phyloP scores from a whole-genome alignment of 2,329 filamentous ascomycete genomes.

The Colletotrichum sp. region DNA sequence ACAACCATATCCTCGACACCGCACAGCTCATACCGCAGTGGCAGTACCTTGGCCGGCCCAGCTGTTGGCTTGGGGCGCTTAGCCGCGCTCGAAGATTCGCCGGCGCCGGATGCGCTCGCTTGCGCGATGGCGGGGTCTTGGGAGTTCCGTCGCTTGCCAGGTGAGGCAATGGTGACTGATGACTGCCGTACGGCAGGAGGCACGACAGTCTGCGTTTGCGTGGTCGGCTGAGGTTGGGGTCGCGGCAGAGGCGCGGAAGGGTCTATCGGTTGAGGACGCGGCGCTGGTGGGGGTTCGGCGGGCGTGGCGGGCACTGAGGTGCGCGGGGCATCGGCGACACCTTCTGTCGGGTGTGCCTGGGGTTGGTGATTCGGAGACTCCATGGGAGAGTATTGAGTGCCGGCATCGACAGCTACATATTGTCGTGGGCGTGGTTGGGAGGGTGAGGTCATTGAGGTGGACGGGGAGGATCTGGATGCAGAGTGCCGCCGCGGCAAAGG shows the following conservation, averaged over 20 bases:
- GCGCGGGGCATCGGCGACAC: slow-evolving; percentile 29
- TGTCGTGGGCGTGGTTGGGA: slow-evolving; percentile 35
- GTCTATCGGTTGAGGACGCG: slow-evolving; percentile 22
- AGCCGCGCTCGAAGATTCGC: slow-evolving; percentile 34
- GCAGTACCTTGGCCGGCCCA: slow-evolving; percentile 63
- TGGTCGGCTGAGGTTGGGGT: slow-evolving; percentile 10
- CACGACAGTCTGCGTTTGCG: slow-evolving; percentile 2
- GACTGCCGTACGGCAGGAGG: neutral
- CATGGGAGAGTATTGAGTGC: slow-evolving; percentile 55
- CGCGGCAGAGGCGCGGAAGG: slow-evolving; percentile 13
- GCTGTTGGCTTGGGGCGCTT: slow-evolving; percentile 61
- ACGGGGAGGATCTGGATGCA: slow-evolving; percentile 34
- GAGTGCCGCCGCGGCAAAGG: slow-evolving; percentile 45
- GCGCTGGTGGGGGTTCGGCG: slow-evolving; percentile 23
- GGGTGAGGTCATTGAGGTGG: slow-evolving; percentile 32
- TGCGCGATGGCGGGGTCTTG: slow-evolving; percentile 34
- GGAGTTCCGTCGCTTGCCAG: slow-evolving; percentile 50
- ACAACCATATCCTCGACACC: slow-evolving; percentile 86
- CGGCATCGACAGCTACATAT: slow-evolving; percentile 53
- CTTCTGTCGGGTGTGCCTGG: neutral
- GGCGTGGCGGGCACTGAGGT: slow-evolving; percentile 25
- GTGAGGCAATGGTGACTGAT: slow-evolving; percentile 31
- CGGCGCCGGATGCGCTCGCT: slow-evolving; percentile 19
- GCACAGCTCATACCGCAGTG: slow-evolving; percentile 81
- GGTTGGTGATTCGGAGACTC: slow-evolving; percentile 31